Evolutionary conservation across 805 yeast genomes (phyloP), one percentile per base, ranked within the genome.

Genomic region (Saccharomycopsis fibuligera): DNA sequence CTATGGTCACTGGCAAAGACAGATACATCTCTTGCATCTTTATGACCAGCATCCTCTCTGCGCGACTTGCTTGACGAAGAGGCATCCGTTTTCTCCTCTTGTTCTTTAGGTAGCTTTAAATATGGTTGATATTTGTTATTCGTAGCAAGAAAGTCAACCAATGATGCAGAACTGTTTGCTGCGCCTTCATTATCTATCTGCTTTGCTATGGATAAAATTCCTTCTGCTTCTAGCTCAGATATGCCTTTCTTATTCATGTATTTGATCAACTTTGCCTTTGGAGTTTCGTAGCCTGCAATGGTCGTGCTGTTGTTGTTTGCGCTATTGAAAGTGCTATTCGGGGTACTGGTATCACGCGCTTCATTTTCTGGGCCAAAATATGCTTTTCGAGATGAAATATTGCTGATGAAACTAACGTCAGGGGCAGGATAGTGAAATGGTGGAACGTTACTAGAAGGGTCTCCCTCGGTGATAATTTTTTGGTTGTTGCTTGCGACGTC

Each of bases 361-460:
- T 41, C 44, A 25, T 25, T n/a, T 29, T 24, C 22, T 8, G 38
- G 31, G 22, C 17, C 30, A 8, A 25, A 14, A n/a, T 29, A 22
- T 10, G 30, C 17, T 4, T 37, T 47, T 46, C 54, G 41, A 5
- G 54, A 45, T 5, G 47, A 35, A 3, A 52, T 23, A 42, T 49
- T 46, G 39, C 48, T 52, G 25, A 52, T 40, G 16, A 52, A 45
- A 21, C 33, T 31, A 6, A 49, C 42, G 35, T 49, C 50, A 8
- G 55, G 55, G 4, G 55, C 43, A 24, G 48, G 55, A 39, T 49
- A 52, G 31, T 41, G 41, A 46, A 49, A 52, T 19, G 46, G 55
- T 12, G 35, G 35, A 24, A 33, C 17, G 5, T 8, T 33, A n/a
- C 37, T 33, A 5, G 9, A 9, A 6, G 6, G 19, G n/a, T 33